Percentiles rank a stretch among this genome's conserved stretches.
These are phyloP conservation scores for Papiliotrema terrestris DNA, from an alignment of 1,284 basidiomycete genomes.

Conservation along the genomic window DNA sequence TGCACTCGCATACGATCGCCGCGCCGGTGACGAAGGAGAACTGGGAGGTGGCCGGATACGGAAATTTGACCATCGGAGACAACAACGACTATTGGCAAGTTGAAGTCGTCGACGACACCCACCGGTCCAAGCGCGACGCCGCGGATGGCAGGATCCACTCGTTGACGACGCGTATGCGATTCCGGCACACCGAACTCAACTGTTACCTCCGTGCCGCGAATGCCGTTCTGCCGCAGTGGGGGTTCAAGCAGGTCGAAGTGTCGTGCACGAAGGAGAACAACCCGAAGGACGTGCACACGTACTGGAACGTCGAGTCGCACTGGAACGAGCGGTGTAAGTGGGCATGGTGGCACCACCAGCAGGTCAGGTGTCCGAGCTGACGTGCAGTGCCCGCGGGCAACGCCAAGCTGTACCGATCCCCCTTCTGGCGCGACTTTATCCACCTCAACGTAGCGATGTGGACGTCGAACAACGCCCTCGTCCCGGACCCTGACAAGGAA, in stretches of 20 bases:
- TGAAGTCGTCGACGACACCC: constrained; percentile 86
- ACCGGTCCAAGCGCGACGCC: constrained; percentile 61
- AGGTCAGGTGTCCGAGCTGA: constrained; percentile 7
- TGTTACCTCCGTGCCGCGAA: constrained; percentile 92
- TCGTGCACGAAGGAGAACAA: constrained; percentile 88
- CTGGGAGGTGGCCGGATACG: constrained; percentile 90
- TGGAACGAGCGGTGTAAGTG: constrained; percentile 85
- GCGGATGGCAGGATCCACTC: constrained; percentile 70
- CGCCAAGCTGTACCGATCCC: constrained; percentile 77
- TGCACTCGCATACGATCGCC: constrained; percentile 86
- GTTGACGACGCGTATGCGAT: constrained; percentile 81
- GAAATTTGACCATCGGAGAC: constrained; percentile 82
- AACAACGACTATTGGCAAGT: constrained; percentile 87
- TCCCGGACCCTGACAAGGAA: constrained; percentile 96
- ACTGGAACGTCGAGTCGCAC: constrained; percentile 98
- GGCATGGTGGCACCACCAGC: not conserved
- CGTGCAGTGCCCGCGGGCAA: constrained; percentile 73
- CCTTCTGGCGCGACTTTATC: constrained; percentile 95
- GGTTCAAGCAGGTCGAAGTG: constrained; percentile 98
- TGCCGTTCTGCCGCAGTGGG: constrained; percentile 90
- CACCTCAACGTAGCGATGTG: constrained; percentile 99
- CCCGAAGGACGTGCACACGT: constrained; percentile 76
- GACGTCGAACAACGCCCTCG: constrained; percentile 96
- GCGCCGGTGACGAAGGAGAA: constrained; percentile 89
- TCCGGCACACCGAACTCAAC: constrained; percentile 71